Evolutionary conservation across 2,329 filamentous ascomycete genomes (phyloP).

Genomic region (Aspergillus hiratsukae): DNA sequence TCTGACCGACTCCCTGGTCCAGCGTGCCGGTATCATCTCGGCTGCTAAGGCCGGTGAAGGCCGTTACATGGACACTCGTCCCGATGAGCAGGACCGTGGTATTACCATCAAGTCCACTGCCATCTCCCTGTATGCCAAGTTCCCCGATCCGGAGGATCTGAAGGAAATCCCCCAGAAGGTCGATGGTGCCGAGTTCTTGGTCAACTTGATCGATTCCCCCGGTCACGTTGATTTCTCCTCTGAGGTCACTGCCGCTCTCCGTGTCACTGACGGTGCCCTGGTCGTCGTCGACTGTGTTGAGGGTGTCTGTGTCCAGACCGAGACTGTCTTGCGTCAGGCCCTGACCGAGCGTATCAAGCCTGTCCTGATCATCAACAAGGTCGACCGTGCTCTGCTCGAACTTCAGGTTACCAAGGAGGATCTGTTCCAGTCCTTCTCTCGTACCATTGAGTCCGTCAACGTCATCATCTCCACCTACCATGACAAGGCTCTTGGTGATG

Average conservation of each 20-base stretch:
- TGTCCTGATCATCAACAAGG: conserved; percentile 99
- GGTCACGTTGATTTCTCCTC: conserved; percentile 99
- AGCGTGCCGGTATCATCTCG: conserved; percentile 99
- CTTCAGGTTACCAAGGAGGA: conserved; percentile 98
- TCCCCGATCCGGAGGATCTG: conserved; percentile 76
- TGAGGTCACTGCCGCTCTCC: conserved; percentile 97
- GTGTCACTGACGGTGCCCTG: conserved; percentile 99
- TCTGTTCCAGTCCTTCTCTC: conserved; percentile 98
- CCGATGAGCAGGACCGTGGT: conserved; percentile 98
- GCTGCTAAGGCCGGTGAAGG: conserved; percentile 94
- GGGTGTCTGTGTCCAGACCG: conserved; percentile 99
- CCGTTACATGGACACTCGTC: conserved; percentile 93
- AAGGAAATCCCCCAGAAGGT: conserved; percentile 91
- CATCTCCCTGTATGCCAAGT: conserved; percentile 92
- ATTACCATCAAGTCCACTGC: conserved; percentile 99
- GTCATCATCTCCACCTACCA: conserved; percentile 99
- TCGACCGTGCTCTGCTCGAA: conserved; percentile 98
- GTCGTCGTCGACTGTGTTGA: conserved; percentile 99
- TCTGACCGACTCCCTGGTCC: conserved; percentile 97
- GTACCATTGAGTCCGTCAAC: conserved; percentile 99
- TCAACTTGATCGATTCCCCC: conserved; percentile 99
- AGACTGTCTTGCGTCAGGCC: conserved; percentile 98
- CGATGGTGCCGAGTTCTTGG: conserved; percentile 93
- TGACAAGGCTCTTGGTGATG: conserved; percentile 93
- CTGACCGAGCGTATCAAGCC: conserved; percentile 99